These are phyloP conservation scores for Penicillium sp. DNA, from an alignment of 2,329 filamentous ascomycete genomes.

Conservation along the genomic window DNA sequence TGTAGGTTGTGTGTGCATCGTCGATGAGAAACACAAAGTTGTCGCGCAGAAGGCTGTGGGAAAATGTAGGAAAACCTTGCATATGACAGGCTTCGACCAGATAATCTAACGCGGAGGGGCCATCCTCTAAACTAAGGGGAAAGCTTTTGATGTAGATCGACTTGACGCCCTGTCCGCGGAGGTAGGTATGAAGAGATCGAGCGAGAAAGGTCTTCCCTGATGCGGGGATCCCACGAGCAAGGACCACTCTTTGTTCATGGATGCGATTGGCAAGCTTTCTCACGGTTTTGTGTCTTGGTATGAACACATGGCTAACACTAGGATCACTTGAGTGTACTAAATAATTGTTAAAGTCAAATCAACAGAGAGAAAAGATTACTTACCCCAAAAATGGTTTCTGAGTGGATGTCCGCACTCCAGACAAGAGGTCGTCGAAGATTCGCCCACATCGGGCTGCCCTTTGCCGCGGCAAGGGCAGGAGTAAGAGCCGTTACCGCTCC, in stretches of 20 bases:
- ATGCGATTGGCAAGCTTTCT: background rate
- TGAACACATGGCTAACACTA: background rate
- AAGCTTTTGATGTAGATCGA: background rate
- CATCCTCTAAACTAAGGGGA: background rate
- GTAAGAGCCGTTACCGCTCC: background rate
- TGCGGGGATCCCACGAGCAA: background rate
- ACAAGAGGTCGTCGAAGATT: background rate
- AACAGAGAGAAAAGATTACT: background rate
- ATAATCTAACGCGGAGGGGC: background rate
- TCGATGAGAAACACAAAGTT: background rate
- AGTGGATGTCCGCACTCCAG: background rate
- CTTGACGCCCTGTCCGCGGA: background rate
- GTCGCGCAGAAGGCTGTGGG: background rate
- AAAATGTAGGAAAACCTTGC: background rate
- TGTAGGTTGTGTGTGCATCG: background rate
- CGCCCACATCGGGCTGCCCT: background rate
- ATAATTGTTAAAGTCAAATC: background rate
- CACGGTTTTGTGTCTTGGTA: background rate
- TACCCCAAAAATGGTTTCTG: background rate
- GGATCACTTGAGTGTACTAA: background rate
- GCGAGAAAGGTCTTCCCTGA: background rate
- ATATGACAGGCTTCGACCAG: background rate
- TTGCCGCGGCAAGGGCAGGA: background rate
- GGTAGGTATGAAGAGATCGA: background rate
- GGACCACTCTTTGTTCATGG: background rate